Evolutionary conservation across 352 stramenopile species (phyloP).

Genomic region (Phytopythium montanum): DNA sequence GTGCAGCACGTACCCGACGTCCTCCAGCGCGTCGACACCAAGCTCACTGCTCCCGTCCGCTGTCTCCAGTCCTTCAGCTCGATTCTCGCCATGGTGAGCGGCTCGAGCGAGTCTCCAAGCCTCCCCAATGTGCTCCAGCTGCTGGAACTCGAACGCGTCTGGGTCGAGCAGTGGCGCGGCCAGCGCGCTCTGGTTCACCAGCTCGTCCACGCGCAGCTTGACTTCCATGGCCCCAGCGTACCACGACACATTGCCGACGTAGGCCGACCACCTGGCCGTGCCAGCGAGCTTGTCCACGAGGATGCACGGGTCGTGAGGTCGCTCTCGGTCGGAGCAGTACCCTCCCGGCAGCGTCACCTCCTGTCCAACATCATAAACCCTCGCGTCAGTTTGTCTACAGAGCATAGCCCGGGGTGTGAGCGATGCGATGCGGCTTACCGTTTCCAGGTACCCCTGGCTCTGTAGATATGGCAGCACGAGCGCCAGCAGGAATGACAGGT

Average conservation of each 20-base stretch:
- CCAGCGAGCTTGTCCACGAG: slow-evolving; percentile 49
- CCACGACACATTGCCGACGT: slow-evolving; percentile 69
- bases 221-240: slow-evolving; percentile 62
- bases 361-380: slow-evolving; percentile 16
- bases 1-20: slow-evolving; percentile 56
- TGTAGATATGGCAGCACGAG: slow-evolving; percentile 72
- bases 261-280: slow-evolving; percentile 59
- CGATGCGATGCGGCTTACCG: slow-evolving; percentile 30
- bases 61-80: background rate
- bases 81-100: slow-evolving; percentile 10
- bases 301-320: slow-evolving; percentile 49
- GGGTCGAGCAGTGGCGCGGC: slow-evolving; percentile 1
- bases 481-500: slow-evolving; percentile 68
- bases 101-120: slow-evolving; percentile 22
- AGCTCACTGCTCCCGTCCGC: background rate
- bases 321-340: slow-evolving; percentile 28
- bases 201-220: slow-evolving; percentile 40
- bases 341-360: slow-evolving; percentile 47
- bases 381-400: background rate
- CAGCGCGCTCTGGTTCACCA: slow-evolving; percentile 37
- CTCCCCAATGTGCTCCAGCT: slow-evolving; percentile 21
- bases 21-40: slow-evolving; percentile 16
- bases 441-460: slow-evolving; percentile 67
- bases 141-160: slow-evolving; percentile 16
- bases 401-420: background rate